Conservation (phyloP, 192 early-diverging fungal genomes). For the Paraglomus brasilianum region DNA sequence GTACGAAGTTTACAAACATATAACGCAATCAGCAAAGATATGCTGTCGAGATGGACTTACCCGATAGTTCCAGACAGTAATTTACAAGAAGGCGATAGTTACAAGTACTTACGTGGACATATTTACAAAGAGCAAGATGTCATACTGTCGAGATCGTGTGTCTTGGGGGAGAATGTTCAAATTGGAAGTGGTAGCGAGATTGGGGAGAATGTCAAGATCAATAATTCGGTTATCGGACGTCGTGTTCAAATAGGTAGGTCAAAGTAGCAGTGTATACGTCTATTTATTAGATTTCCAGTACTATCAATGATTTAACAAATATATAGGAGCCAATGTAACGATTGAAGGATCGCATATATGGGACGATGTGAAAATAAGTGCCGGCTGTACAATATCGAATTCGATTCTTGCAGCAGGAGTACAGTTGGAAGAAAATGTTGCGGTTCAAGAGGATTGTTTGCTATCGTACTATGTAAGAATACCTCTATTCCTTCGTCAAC, state of each 20-base stretch:
- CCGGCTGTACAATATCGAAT: slow-evolving; percentile 62
- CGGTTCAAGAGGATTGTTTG: slow-evolving; percentile 73
- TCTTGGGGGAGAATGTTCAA: slow-evolving; percentile 74
- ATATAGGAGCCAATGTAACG: slow-evolving; percentile 62
- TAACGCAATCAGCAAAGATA: slow-evolving; percentile 77
- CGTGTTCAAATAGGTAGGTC: slow-evolving; percentile 67
- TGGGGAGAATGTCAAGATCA: slow-evolving; percentile 67
- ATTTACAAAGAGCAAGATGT: slow-evolving; percentile 84
- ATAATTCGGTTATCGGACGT: slow-evolving; percentile 81
- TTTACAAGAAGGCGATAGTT: slow-evolving; percentile 62
- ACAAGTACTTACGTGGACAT: slow-evolving; percentile 72
- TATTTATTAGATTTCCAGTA: not conserved
- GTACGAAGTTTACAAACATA: slow-evolving; percentile 72
- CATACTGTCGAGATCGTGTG: slow-evolving; percentile 66
- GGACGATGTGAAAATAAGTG: slow-evolving; percentile 69
- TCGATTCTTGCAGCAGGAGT: slow-evolving; percentile 79
- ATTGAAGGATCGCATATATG: slow-evolving; percentile 87
- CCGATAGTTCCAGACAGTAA: slow-evolving; percentile 93
- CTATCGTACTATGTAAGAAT: slow-evolving; percentile 57
- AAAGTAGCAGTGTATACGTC: not conserved
- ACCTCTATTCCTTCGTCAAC: not conserved
- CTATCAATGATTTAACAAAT: not conserved
- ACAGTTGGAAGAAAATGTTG: slow-evolving; percentile 60
- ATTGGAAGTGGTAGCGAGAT: slow-evolving; percentile 78
- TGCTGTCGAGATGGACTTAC: slow-evolving; percentile 90